A percentile compares a stretch with the other conserved stretches of the same genome.
Conservation (phyloP, 2,329 filamentous ascomycete species). For the Cladosporium oxysporum region DNA sequence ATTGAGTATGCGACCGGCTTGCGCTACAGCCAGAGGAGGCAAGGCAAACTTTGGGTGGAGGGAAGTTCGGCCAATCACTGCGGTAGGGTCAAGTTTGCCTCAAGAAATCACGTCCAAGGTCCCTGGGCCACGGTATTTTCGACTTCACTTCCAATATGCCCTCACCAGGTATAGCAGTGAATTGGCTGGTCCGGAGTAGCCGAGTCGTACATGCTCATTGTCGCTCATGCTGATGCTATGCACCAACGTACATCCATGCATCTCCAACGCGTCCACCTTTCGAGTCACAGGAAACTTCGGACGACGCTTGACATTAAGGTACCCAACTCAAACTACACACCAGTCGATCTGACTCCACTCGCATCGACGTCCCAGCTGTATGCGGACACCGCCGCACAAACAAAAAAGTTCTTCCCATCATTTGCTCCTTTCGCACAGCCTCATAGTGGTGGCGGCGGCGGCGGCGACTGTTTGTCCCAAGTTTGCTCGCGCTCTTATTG, state of each 20-base stretch:
- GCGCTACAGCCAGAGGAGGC: neutral
- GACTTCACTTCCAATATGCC: neutral
- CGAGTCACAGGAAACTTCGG: neutral
- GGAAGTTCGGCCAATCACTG: neutral
- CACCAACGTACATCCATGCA: neutral
- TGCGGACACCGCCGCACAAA: neutral
- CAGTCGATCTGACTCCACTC: neutral
- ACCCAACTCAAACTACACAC: neutral
- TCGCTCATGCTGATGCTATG: neutral
- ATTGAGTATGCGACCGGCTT: neutral
- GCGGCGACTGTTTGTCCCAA: neutral
- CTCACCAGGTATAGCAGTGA: neutral
- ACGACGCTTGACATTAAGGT: neutral
- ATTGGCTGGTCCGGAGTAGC: neutral
- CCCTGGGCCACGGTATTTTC: neutral
- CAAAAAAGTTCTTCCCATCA: neutral
- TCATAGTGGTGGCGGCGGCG: neutral
- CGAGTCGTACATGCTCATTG: neutral
- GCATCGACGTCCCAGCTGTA: neutral
- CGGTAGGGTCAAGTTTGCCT: neutral
- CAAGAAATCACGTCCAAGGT: neutral
- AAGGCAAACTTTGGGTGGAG: neutral
- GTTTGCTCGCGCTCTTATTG: slow-evolving; percentile 5
- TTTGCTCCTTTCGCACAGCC: neutral
- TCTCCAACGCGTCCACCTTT: neutral